These are phyloP conservation scores for Sugiyamaella valdiviana DNA, from an alignment of 805 yeast genomes.

Conservation along the genomic window DNA sequence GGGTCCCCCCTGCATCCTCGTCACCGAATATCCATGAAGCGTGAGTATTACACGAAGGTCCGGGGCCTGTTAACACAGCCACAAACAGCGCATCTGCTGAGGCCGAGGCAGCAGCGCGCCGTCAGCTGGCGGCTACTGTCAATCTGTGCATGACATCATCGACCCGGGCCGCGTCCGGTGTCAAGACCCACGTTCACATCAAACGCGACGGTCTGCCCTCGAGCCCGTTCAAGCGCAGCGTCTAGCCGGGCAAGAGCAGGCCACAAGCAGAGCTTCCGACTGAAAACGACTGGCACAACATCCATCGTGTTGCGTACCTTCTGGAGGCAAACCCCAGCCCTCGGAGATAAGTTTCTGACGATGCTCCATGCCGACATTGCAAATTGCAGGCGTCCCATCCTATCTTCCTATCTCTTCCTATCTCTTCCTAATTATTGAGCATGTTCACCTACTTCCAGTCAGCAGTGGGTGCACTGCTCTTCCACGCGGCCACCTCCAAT, in stretches of 20 bases:
- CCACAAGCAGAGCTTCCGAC: no score
- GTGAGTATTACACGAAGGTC: not conserved
- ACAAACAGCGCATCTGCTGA: not conserved
- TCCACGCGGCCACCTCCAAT: slow-evolving; percentile 42
- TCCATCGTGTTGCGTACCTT: no score
- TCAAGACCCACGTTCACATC: slow-evolving; percentile 3
- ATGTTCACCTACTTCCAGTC: slow-evolving; percentile 45
- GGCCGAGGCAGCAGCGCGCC: not conserved
- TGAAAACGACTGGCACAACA: no score
- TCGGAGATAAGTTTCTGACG: no score
- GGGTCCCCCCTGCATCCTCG: not conserved
- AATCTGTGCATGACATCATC: not conserved
- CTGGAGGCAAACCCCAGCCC: no score
- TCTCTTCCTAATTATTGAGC: no score
- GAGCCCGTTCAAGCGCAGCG: slow-evolving; percentile 4
- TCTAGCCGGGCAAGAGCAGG: no score
- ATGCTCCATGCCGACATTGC: no score
- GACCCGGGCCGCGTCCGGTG: not conserved
- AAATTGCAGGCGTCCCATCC: no score
- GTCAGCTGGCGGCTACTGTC: not conserved
- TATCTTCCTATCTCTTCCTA: no score
- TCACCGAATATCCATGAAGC: not conserved
- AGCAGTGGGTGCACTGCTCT: slow-evolving; percentile 41
- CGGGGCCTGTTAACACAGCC: no score
- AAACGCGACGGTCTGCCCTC: not conserved